phyloP scores from a whole-genome alignment of 257 asterid genomes.

The Solanum lycopersicoides region DNA sequence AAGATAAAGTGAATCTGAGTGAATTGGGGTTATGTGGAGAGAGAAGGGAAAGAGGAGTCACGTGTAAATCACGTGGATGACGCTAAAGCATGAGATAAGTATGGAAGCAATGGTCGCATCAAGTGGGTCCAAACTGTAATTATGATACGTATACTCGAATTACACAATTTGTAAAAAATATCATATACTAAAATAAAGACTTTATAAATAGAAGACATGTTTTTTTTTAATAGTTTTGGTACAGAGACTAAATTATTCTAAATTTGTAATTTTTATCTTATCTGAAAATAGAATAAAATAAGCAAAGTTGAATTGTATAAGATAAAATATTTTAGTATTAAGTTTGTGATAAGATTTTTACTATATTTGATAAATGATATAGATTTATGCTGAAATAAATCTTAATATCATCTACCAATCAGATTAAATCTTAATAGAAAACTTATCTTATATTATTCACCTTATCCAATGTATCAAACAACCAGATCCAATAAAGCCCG shows the following conservation, averaged over 20 bases:
- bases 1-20: not conserved
- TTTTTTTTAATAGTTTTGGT: not conserved
- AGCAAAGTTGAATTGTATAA: not conserved
- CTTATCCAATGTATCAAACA: not conserved
- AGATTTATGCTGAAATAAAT: not conserved
- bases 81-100: not conserved
- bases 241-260: not conserved
- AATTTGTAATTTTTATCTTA: not conserved
- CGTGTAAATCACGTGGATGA: conserved; percentile 3
- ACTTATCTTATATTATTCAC: not conserved
- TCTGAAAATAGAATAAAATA: not conserved
- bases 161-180: not conserved
- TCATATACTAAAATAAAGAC: not conserved
- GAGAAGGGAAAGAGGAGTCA: not conserved
- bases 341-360: not conserved
- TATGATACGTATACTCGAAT: not conserved
- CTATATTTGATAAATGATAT: not conserved
- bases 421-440: not conserved
- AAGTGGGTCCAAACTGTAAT: not conserved
- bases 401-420: not conserved
- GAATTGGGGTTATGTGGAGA: not conserved
- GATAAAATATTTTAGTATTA: too few relatives aligned
- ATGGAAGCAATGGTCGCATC: not conserved
- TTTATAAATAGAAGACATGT: not conserved
- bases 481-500: not conserved